Conservation (phyloP, 2,329 filamentous ascomycete genomes). For the Diaporthe citriasiana region DNA sequence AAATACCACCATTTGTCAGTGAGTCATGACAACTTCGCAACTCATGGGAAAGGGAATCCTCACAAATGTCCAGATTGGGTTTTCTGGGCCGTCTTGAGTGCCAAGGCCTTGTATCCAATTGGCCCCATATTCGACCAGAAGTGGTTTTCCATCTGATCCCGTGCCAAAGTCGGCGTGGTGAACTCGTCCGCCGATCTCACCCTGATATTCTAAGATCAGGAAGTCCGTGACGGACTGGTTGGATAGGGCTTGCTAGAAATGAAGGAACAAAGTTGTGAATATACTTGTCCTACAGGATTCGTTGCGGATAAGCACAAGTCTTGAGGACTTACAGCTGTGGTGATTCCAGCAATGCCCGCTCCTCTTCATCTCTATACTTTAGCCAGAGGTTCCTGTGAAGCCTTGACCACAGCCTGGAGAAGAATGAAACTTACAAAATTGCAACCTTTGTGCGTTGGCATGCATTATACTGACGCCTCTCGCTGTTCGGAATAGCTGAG, state of each 20-base stretch:
- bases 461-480: slow-evolving; percentile 1
- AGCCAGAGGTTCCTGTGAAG: not conserved
- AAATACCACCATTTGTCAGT: not conserved
- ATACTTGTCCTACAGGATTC: not conserved
- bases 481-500: slow-evolving; percentile 1
- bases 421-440: not conserved
- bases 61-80: slow-evolving; percentile 23
- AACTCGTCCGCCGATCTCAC: slow-evolving; percentile 13
- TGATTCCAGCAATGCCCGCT: slow-evolving; percentile 13
- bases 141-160: not conserved
- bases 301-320: no score
- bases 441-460: slow-evolving; percentile 15
- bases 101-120: slow-evolving; percentile 10
- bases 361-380: not conserved
- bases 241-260: slow-evolving; percentile 1
- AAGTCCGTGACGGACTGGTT: slow-evolving; percentile 17
- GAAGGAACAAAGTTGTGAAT: not conserved
- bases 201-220: not conserved
- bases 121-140: slow-evolving; percentile 2
- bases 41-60: fast-evolving
- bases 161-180: not conserved
- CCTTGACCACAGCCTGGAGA: not conserved
- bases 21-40: no score
- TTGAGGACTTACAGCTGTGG: slow-evolving; percentile 2
- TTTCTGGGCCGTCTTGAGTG: not conserved